Evolutionary conservation across 257 asterid species (phyloP), one percentile per base, ranked within the genome.

Genomic region (Phtheirospermum japonicum): DNA sequence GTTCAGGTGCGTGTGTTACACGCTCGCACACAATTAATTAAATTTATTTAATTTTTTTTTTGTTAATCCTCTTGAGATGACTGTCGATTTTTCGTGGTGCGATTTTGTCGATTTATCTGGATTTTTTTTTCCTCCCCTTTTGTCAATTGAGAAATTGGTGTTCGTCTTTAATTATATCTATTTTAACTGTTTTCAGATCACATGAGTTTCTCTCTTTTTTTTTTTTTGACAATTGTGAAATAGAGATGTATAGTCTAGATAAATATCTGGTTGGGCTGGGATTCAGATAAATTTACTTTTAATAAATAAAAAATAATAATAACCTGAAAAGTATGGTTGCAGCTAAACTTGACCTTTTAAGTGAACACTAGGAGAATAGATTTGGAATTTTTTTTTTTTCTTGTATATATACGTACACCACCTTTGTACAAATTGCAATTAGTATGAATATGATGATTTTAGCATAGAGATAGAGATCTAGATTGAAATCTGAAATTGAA

Each of bases 1-100:
- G 79, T 80, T 53, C 85, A 81, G 99, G 99, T 87, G 73, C n/a
- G 49, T 72, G 32, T 36, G 8, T 43, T 11, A 16, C n/a, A 14
- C 11, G 28, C 28, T 11, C 14, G 13, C 45, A 14, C 48, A 0
- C 11, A 17, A 48, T 16, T 30, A 9, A 50, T 7, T 37, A 9
- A 19, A 0, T 32, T 5, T 46, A 16, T 17, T 14, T 63, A 0
- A n/a, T n/a, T n/a, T 66, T n/a, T 26, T 40, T 54, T 36, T 32
- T 28, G 42, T 8, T 18, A 11, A 4, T 45, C 19, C 54, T 45
- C 39, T 60, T 55, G 43, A n/a, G 14, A 2, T 32, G 55, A 54
- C 32, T 10, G 32, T 18, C 7, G 11, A 51, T 53, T 53, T 59
- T 31, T 9, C 46, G 60, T 8, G 56, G 4, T 65, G 61, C 56